These are phyloP conservation scores for Metschnikowia cubensis DNA, from an alignment of 805 yeast genomes.

Conservation along the genomic window DNA sequence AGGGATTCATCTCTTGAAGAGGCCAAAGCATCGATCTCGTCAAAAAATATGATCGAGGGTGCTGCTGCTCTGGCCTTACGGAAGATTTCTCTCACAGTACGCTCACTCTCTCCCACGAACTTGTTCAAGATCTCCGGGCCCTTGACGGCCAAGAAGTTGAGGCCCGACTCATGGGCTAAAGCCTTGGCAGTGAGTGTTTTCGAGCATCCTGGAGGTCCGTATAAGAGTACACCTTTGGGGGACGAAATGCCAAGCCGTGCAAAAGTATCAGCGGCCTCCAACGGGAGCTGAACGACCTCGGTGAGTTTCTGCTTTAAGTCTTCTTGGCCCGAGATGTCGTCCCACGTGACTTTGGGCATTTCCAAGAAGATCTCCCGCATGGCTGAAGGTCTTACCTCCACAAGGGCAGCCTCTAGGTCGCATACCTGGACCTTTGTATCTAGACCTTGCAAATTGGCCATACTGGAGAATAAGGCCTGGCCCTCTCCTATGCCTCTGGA, in stretches of 20 bases:
- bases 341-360: conserved; percentile 91
- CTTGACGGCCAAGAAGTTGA: conserved; percentile 90
- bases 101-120: conserved; percentile 94
- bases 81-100: conserved; percentile 90
- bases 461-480: conserved; percentile 1
- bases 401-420: conserved; percentile 69
- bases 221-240: conserved; percentile 87
- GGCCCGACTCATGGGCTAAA: conserved; percentile 94
- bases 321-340: conserved; percentile 94
- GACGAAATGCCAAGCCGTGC: conserved; percentile 74
- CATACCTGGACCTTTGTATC: conserved; percentile 43
- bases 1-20: conserved; percentile 63
- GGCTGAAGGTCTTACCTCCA: conserved; percentile 89
- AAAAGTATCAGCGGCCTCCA: conserved; percentile 77
- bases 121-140: conserved; percentile 95
- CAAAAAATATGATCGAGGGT: conserved; percentile 93
- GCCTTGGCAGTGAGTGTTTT: conserved; percentile 95
- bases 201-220: conserved; percentile 99
- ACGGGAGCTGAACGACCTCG: conserved; percentile 90
- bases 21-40: conserved; percentile 93
- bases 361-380: conserved; percentile 95
- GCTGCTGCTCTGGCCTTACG: conserved; percentile 87
- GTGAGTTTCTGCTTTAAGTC: conserved; percentile 72
- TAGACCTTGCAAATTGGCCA: conserved; percentile 2
- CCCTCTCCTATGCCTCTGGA: conserved; percentile 45